Evolutionary conservation across 495 filamentous ascomycete species (phyloP).

Genomic region (Penicillium paradoxum): DNA sequence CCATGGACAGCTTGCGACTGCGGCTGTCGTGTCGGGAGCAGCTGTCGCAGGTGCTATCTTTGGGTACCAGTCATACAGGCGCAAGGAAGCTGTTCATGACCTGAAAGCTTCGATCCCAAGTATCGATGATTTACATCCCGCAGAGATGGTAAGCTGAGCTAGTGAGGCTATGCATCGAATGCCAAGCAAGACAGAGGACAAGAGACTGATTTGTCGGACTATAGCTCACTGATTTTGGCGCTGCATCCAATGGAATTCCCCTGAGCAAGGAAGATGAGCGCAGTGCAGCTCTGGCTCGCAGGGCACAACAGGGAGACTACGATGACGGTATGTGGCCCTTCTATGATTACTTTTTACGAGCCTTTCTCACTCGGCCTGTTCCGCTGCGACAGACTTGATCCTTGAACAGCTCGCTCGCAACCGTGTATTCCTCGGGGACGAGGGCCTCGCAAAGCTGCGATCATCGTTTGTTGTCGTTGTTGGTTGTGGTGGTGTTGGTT

Average conservation of each 20-base stretch:
- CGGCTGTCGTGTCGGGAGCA: conserved; percentile 69
- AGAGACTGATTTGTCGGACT: conserved; percentile 2
- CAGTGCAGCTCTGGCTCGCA: conserved; percentile 66
- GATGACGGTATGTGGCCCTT: conserved; percentile 62
- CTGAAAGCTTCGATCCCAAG: conserved; percentile 70
- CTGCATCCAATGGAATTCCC: conserved; percentile 49
- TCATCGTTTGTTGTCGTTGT: conserved; percentile 81
- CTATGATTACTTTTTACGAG: background rate
- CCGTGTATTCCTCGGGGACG: conserved; percentile 80
- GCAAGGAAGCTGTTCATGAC: conserved; percentile 57
- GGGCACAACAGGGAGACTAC: conserved; percentile 83
- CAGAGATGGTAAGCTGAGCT: conserved; percentile 30
- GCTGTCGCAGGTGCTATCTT: conserved; percentile 68
- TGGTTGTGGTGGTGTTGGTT: conserved; percentile 91
- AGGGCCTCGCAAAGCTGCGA: conserved; percentile 73
- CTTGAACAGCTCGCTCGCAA: conserved; percentile 95
- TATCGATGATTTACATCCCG: conserved; percentile 41
- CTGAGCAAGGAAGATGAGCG: conserved; percentile 72
- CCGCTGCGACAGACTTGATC: conserved; percentile 62
- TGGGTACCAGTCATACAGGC: conserved; percentile 61
- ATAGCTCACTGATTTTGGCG: conserved; percentile 74
- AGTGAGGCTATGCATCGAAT: background rate
- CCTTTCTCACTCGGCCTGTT: conserved; percentile 12
- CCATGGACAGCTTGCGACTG: conserved; percentile 64
- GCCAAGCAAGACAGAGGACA: background rate